A percentile compares a stretch with the other conserved stretches of the same genome.
Conservation (phyloP, 768 basidiomycete species). For the Mycena galericulata region DNA sequence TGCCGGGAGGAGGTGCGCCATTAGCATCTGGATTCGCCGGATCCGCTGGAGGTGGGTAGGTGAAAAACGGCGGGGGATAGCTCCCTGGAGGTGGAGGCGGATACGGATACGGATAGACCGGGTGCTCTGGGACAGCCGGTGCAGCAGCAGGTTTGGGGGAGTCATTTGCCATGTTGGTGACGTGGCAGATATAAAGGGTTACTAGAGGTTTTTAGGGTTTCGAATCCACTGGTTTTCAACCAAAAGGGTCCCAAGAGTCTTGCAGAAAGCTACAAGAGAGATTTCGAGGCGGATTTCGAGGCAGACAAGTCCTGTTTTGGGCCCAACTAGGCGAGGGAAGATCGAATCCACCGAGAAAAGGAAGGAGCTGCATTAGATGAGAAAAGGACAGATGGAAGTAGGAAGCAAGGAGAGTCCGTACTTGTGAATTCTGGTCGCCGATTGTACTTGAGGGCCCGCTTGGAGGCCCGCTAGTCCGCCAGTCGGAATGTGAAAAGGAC, state of each 20-base stretch:
- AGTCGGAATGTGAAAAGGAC: constrained; percentile 19
- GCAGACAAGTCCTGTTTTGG: too few relatives aligned
- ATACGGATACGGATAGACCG: constrained; percentile 24
- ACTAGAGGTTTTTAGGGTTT: neutral
- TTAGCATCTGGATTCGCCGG: constrained; percentile 19
- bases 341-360: too few relatives aligned
- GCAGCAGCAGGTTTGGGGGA: constrained; percentile 9
- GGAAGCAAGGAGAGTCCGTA: constrained; percentile 4
- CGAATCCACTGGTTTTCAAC: neutral
- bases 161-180: constrained; percentile 22
- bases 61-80: constrained; percentile 30
- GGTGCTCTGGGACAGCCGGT: constrained; percentile 15
- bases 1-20: constrained; percentile 4
- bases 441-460: constrained; percentile 27
- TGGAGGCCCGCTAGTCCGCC: constrained; percentile 18
- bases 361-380: too few relatives aligned
- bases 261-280: neutral
- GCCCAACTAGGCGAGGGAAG: too few relatives aligned
- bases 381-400: constrained; percentile 6
- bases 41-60: constrained; percentile 24
- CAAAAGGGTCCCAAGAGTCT: neutral
- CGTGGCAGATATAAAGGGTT: neutral
- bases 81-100: constrained; percentile 13
- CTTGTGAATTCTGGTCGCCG: constrained; percentile 12
- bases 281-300: neutral